Evolutionary conservation across 176 grass and related monocot species (phyloP).

Genomic region (Carex cristatella): DNA sequence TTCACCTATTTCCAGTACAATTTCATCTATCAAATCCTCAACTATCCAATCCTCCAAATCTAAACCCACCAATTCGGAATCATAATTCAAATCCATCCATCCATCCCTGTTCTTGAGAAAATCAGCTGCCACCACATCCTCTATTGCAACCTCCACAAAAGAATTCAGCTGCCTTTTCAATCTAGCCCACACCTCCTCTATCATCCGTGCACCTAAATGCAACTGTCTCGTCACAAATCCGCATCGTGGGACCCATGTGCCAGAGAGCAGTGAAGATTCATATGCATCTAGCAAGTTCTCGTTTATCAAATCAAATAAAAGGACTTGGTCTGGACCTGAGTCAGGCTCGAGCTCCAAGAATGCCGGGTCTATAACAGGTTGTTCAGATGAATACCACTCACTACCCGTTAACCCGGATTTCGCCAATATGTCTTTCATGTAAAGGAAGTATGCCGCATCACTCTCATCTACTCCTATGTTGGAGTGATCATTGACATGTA

Average conservation of each 20-base stretch:
- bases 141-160: constrained; percentile 39
- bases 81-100: constrained; percentile 75
- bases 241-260: constrained; percentile 39
- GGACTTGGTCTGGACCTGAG: constrained; percentile 51
- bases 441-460: constrained; percentile 72
- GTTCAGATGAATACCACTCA: constrained; percentile 53
- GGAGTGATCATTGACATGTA: constrained; percentile 23
- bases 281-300: constrained; percentile 69
- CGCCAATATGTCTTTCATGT: constrained; percentile 67
- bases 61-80: constrained; percentile 35
- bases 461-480: constrained; percentile 56
- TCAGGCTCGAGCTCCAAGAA: constrained; percentile 58
- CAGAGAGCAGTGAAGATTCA: constrained; percentile 36
- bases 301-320: constrained; percentile 89
- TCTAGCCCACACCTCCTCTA: constrained; percentile 70
- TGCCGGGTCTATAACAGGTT: constrained; percentile 47
- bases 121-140: constrained; percentile 60
- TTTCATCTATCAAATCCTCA: constrained; percentile 71
- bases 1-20: constrained; percentile 30
- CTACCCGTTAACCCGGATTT: constrained; percentile 64
- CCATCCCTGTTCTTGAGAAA: constrained; percentile 39
- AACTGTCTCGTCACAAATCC: constrained; percentile 35
- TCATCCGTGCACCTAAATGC: constrained; percentile 50
- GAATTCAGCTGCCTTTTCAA: constrained; percentile 50
- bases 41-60: constrained; percentile 66